phyloP scores from a whole-genome alignment of 2,329 filamentous ascomycete species.

The Colletotrichum cordylinicola region DNA sequence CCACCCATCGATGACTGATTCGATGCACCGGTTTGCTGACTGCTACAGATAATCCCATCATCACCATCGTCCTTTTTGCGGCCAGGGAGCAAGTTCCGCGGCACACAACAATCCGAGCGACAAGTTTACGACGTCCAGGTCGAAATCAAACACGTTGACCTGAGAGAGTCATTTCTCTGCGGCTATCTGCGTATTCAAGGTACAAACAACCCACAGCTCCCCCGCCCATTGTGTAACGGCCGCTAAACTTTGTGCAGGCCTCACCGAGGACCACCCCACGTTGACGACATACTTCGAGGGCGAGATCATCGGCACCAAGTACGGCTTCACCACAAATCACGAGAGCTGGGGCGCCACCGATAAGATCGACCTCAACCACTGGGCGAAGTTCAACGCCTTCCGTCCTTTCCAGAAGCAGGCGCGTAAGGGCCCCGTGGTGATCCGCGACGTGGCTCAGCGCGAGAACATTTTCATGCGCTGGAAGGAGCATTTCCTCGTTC shows the following conservation, averaged over 20 bases:
- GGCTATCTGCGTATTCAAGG: conserved; percentile 97
- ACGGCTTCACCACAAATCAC: conserved; percentile 91
- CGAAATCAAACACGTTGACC: conserved; percentile 94
- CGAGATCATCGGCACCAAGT: conserved; percentile 94
- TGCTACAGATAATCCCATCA: conserved; percentile 70
- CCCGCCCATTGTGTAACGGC: conserved; percentile 16
- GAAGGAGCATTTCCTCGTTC: conserved; percentile 98
- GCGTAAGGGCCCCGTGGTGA: conserved; percentile 58
- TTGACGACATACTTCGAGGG: conserved; percentile 98
- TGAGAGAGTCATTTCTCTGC: conserved; percentile 92
- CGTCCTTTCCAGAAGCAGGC: conserved; percentile 71
- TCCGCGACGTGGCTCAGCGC: conserved; percentile 76
- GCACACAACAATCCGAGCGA: conserved; percentile 91
- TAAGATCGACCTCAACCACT: conserved; percentile 91
- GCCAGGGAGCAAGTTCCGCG: conserved; percentile 85
- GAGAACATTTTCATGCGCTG: conserved; percentile 98
- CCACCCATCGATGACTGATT: neutral
- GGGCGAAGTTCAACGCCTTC: conserved; percentile 89
- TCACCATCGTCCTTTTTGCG: conserved; percentile 88
- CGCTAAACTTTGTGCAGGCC: conserved; percentile 56
- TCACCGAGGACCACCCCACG: conserved; percentile 96
- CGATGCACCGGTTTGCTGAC: neutral
- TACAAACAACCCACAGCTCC: conserved; percentile 39
- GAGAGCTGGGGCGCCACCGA: conserved; percentile 90
- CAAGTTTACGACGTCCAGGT: conserved; percentile 96